Evolutionary conservation across 805 yeast species (phyloP).

Genomic region (Candida andamanensis): DNA sequence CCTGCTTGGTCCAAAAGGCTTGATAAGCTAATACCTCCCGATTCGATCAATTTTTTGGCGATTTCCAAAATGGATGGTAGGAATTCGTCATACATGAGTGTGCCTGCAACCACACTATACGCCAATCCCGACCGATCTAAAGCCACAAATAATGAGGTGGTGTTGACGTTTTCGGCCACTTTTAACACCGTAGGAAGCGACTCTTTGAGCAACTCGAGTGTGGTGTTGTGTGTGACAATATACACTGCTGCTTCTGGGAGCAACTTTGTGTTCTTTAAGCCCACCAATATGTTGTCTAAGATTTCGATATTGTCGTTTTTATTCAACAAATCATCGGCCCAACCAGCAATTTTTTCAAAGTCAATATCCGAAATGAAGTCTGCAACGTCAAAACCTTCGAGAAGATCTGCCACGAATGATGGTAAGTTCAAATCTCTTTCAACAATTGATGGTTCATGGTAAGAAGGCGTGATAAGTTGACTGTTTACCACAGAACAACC

Average conservation of each 20-base stretch:
- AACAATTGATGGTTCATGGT: constrained; percentile 8
- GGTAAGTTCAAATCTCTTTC: constrained; percentile 14
- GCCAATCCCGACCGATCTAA: constrained; percentile 27
- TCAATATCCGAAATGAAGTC: constrained; percentile 10
- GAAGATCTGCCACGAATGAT: constrained; percentile 11
- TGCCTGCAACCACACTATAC: constrained; percentile 20
- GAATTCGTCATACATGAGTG: constrained; percentile 16
- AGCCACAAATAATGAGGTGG: constrained; percentile 23
- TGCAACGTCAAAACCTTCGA: constrained; percentile 16
- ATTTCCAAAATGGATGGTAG: constrained; percentile 21
- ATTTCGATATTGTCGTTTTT: constrained; percentile 16
- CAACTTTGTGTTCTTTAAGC: constrained; percentile 18
- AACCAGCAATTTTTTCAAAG: constrained; percentile 25
- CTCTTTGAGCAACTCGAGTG: constrained; percentile 14
- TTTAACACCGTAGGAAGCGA: constrained; percentile 14
- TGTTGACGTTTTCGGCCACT: constrained; percentile 14
- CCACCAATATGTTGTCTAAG: constrained; percentile 19
- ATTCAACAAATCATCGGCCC: constrained; percentile 20
- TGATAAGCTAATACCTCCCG: constrained; percentile 13
- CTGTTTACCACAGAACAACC: constrained; percentile 8
- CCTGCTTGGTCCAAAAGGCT: constrained; percentile 14
- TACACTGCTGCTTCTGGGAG: constrained; percentile 20
- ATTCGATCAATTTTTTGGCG: constrained; percentile 15
- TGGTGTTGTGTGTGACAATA: constrained; percentile 19
- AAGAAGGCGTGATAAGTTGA: constrained; percentile 7